These are phyloP conservation scores for Nasturtium officinale DNA, from an alignment of 345 rosid species.

Conservation along the genomic window DNA sequence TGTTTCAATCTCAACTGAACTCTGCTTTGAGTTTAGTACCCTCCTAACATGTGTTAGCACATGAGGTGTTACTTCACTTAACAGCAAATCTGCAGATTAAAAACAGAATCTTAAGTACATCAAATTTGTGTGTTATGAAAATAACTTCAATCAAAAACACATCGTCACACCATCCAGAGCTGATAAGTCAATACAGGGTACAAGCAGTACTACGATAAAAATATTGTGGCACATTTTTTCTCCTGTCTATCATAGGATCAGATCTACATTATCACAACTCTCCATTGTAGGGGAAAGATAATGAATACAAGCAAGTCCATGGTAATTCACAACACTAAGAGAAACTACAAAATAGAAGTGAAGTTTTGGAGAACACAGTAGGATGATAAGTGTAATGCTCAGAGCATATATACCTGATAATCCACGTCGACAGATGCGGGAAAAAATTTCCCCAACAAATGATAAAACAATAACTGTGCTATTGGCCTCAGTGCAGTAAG, in stretches of 20 bases:
- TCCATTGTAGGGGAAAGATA: constrained; percentile 3
- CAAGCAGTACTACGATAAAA: neutral
- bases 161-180: constrained; percentile 12
- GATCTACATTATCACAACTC: neutral
- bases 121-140: constrained; percentile 15
- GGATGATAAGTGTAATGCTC: constrained; percentile 16
- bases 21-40: constrained; percentile 50
- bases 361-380: constrained; percentile 2
- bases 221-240: constrained; percentile 6
- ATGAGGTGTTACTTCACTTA: constrained; percentile 63
- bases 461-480: constrained; percentile 47
- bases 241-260: constrained; percentile 2
- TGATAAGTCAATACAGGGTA: constrained; percentile 9
- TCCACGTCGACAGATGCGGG: constrained; percentile 93
- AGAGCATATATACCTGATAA: constrained; percentile 66
- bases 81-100: constrained; percentile 68
- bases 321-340: constrained; percentile 18
- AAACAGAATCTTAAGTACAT: constrained; percentile 10
- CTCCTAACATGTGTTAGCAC: constrained; percentile 61
- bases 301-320: constrained; percentile 12
- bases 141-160: constrained; percentile 9
- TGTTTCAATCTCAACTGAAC: constrained; percentile 45
- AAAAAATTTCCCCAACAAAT: constrained; percentile 71
- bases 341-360: constrained; percentile 8
- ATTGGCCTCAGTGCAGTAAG: constrained; percentile 29